Evolutionary conservation across 306 rosid genomes (phyloP).

Genomic region (Acacia crassicarpa): DNA sequence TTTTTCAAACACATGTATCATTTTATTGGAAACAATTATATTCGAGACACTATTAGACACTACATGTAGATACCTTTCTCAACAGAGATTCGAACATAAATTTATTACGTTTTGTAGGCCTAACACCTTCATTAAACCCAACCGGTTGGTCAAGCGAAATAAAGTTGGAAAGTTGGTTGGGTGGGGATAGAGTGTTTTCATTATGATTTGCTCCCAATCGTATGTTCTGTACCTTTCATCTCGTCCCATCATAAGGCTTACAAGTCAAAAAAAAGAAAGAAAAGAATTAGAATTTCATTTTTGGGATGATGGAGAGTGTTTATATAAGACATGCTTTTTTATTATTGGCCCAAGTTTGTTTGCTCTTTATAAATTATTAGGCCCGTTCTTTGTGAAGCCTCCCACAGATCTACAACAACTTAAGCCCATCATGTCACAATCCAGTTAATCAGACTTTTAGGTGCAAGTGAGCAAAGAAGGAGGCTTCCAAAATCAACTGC

Average conservation of each 20-base stretch:
- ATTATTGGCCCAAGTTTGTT: background rate
- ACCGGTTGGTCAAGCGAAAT: background rate
- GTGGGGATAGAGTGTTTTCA: background rate
- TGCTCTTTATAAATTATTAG: background rate
- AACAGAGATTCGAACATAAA: accelerated
- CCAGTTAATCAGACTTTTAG: background rate
- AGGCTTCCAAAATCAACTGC: no score
- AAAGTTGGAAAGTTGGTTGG: background rate
- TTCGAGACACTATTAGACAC: no score
- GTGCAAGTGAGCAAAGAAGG: no score
- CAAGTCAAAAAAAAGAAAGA: no score
- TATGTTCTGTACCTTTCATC: background rate
- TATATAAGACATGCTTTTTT: no score
- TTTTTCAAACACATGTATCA: no score
- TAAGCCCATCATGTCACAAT: background rate
- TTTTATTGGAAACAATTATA: accelerated
- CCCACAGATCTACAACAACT: background rate
- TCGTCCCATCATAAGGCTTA: no score
- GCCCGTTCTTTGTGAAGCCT: background rate
- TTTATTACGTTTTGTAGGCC: accelerated
- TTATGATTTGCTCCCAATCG: background rate
- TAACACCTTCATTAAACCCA: accelerated
- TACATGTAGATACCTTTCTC: accelerated
- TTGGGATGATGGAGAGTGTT: no score
- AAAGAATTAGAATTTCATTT: no score